These are phyloP conservation scores for Ambrosia hybrid DNA, from an alignment of 140 eudicot species.

Conservation along the genomic window DNA sequence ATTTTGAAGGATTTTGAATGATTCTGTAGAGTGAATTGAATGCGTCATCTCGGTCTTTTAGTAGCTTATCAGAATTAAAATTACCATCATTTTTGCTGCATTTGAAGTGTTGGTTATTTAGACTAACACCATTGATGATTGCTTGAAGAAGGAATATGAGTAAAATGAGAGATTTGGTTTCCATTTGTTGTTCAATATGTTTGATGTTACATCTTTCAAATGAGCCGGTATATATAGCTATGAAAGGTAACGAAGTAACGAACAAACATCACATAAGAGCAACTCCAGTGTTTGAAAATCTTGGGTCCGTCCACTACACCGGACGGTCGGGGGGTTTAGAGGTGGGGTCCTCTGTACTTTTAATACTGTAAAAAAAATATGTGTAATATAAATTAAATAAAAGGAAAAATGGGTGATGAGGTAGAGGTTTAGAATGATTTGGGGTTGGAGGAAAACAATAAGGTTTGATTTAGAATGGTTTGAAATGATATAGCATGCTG, in stretches of 20 bases:
- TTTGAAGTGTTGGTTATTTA: background rate
- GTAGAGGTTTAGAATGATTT: no score
- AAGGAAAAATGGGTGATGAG: no score
- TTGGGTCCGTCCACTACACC: no score
- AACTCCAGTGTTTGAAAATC: no score
- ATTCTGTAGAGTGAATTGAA: background rate
- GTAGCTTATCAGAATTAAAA: background rate
- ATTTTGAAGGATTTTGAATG: background rate
- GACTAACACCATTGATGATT: background rate
- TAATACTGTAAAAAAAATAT: no score
- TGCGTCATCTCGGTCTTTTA: background rate
- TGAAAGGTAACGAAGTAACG: background rate
- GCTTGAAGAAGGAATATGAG: constrained; percentile 5
- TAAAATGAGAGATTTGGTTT: background rate
- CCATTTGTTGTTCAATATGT: background rate
- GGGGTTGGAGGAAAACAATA: no score
- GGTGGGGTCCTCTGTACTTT: no score
- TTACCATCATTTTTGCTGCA: background rate
- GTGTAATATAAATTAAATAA: no score
- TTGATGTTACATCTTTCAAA: background rate
- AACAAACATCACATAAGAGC: no score
- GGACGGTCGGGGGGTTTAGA: no score
- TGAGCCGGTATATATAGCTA: background rate
- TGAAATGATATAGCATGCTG: no score
- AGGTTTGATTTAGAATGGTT: no score